These are phyloP conservation scores for Hirsutella thompsonii DNA, from an alignment of 2,329 filamentous ascomycete genomes.

Conservation along the genomic window DNA sequence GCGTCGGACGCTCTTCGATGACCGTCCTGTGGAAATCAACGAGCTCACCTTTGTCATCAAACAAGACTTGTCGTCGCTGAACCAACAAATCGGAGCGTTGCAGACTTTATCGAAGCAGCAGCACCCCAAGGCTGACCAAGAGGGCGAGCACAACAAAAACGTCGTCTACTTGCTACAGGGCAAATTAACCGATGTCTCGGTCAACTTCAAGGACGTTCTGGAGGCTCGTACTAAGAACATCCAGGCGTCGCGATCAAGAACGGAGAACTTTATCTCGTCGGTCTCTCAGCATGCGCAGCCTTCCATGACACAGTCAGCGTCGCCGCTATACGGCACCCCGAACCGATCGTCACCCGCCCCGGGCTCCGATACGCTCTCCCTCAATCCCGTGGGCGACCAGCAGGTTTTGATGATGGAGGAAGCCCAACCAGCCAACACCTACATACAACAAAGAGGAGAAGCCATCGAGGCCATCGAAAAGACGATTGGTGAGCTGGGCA, in stretches of 20 bases:
- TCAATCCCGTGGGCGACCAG: constrained; percentile 72
- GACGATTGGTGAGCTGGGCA: constrained; percentile 82
- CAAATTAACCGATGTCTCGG: constrained; percentile 82
- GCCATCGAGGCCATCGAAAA: constrained; percentile 95
- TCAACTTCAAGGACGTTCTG: constrained; percentile 93
- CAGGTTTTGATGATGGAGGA: constrained; percentile 90
- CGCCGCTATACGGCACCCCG: constrained; percentile 75
- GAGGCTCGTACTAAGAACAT: constrained; percentile 97
- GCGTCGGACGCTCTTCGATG: constrained; percentile 92
- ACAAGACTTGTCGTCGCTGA: constrained; percentile 75
- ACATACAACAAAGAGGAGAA: constrained; percentile 87
- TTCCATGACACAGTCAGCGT: constrained; percentile 61
- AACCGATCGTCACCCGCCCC: constrained; percentile 53
- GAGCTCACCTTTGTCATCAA: constrained; percentile 97
- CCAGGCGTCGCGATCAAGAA: constrained; percentile 79
- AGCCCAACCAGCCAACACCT: constrained; percentile 70
- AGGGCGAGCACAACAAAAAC: constrained; percentile 96
- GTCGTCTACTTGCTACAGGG: constrained; percentile 86
- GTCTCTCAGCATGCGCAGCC: constrained; percentile 66
- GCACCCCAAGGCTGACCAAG: constrained; percentile 62
- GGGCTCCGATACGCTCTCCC: constrained; percentile 62
- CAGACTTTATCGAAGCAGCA: constrained; percentile 66
- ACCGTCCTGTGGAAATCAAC: constrained; percentile 91
- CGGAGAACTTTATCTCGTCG: constrained; percentile 91
- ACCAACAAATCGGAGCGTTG: constrained; percentile 77